Base-by-base conservation (phyloP, 179 eudicot genomes). In the Pouteria campechiana region DNA sequence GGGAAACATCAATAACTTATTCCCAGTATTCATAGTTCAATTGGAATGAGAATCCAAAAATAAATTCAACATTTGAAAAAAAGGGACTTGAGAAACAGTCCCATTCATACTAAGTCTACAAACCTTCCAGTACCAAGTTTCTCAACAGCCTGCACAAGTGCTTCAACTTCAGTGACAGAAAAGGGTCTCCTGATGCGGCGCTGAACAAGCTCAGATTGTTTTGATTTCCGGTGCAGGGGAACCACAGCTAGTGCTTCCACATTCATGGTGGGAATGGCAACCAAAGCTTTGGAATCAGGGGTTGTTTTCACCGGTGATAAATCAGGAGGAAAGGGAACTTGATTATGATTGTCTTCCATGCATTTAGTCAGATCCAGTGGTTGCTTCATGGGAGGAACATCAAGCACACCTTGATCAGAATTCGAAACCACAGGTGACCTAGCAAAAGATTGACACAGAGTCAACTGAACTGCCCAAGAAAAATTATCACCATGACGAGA, bases 51-150 rank as follows among this genome's bases (percentile, higher is more conserved):
- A n/a, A n/a, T n/a, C n/a, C n/a, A n/a, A n/a, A n/a, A n/a, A n/a
- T n/a, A n/a, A n/a, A n/a, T n/a, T n/a, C n/a, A n/a, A n/a, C n/a
- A n/a, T n/a, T n/a, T n/a, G n/a, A n/a, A n/a, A n/a, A n/a, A n/a
- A n/a, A n/a, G n/a, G n/a, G n/a, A n/a, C n/a, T n/a, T n/a, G n/a
- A n/a, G n/a, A n/a, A n/a, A n/a, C n/a, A n/a, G n/a, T n/a, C 30
- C 28, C 12, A 12, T 22, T 3, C 0, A 9, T 7, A 16, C 12
- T n/a, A 41, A 17, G 9, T 13, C 7, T 7, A 3, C 45, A 25
- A 32, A 90, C 98, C 95, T 90, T 62, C 95, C 98, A 27, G 98
- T 90, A 37, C 98, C 98, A 19, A 90, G 87, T 74, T 90, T 72
- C 78, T 85, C 98, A 46, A 90, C 98, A 20, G 95, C 98, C 58